Base-by-base conservation (phyloP, 108 stramenopile species). In the Cyclotella kingstonii region DNA sequence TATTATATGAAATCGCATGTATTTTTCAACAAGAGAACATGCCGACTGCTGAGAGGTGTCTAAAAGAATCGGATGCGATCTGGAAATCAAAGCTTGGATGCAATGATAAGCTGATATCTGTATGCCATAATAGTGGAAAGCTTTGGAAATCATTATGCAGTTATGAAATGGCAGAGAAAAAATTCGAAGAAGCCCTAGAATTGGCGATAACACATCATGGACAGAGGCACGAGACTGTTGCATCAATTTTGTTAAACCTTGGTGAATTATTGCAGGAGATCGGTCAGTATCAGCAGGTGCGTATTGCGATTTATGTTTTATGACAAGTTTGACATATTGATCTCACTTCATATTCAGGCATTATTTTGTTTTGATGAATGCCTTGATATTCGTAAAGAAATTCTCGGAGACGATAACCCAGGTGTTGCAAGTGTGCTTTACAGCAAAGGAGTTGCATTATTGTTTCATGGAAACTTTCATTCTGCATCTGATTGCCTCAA, bases 221-320 rank as follows among this genome's bases (percentile, higher is more conserved):
- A 0, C 68, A 81, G 19, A 54, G 77, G 21, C 90, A 91, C 42
- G 81, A 78, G 53, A 66, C 77, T 35, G 84, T 88, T 15, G 90
- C 90, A 22, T 57, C 76, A 5, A 84, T 84, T 19, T 50, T 88
- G 18, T 80, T 86, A 55, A 81, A 83, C 41, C 75, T 91, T 59
- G 90, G 87, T 21, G 85, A 91, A 50, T 41, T 91, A 8, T 81
- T 86, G 60, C 81, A 88, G 49, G 86, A 86, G 63, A 65, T 83
- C 29, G 80, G 71, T 15, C 80, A 86, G 29, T 78, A 81, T 51
- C 73, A 84, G 29, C 60, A 79, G 21, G 84, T 81, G 27, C 75
- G 27, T 29, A 7, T 8, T n/a, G 15, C 45, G 15, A 46, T 18
- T 46, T 46, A 8, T 18, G 6, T 15, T 46, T 46, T 19, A 15